Evolutionary conservation across 306 rosid species (phyloP).

Genomic region (Rubus idaeus): DNA sequence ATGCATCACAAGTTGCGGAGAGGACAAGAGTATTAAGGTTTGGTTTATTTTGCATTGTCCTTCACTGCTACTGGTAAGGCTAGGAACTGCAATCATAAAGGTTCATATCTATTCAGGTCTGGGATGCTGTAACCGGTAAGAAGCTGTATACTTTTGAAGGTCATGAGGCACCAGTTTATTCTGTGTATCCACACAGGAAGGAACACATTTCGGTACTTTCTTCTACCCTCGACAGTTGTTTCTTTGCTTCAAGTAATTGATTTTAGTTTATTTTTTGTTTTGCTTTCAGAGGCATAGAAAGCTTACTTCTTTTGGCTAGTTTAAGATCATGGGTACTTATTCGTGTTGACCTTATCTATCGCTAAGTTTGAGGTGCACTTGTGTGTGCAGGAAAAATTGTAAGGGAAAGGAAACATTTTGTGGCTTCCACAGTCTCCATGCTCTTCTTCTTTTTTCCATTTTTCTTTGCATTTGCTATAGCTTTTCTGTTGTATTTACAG

Average conservation of each 20-base stretch:
- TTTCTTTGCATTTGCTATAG: background rate
- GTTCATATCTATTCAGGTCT: conserved; percentile 25
- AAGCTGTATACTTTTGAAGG: conserved; percentile 27
- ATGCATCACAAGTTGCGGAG: conserved; percentile 29
- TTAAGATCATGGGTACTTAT: background rate
- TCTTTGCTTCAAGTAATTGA: background rate
- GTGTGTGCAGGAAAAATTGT: background rate
- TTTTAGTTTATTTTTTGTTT: background rate
- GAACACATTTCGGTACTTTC: conserved; percentile 21
- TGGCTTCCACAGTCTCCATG: background rate
- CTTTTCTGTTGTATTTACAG: background rate
- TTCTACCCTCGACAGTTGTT: background rate
- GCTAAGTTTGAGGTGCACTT: background rate
- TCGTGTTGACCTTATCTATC: background rate
- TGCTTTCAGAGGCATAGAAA: background rate
- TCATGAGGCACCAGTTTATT: conserved; percentile 44
- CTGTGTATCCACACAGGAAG: conserved; percentile 36
- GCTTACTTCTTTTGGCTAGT: background rate
- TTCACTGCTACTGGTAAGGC: background rate
- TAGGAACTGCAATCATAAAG: background rate
- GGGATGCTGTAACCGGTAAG: conserved; percentile 34
- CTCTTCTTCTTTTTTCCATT: background rate
- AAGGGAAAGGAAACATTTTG: background rate
- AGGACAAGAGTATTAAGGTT: conserved; percentile 24
- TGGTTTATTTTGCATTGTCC: background rate